Evolutionary conservation across 306 rosid genomes (phyloP).

Genomic region (Carpinus fangiana): DNA sequence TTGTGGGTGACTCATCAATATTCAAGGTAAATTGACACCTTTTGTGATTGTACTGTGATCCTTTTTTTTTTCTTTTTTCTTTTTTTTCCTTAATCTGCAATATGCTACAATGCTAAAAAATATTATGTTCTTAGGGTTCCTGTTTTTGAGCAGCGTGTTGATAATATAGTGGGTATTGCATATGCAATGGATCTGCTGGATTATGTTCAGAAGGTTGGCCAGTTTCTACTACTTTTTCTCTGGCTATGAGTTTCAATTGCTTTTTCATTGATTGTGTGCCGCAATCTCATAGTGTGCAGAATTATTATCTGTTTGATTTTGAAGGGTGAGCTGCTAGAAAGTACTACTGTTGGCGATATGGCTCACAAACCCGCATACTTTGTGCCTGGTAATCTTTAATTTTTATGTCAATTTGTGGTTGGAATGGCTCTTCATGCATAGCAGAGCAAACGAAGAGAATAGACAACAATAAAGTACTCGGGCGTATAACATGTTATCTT

Average conservation of each 20-base stretch:
- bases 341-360: conserved; percentile 83
- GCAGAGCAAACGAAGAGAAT: background rate
- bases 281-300: conserved; percentile 63
- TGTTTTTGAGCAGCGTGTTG: conserved; percentile 98
- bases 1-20: conserved; percentile 98
- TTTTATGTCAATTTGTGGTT: conserved; percentile 25
- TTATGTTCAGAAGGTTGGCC: conserved; percentile 77
- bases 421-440: background rate
- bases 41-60: conserved; percentile 10
- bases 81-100: conserved; percentile 4
- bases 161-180: conserved; percentile 95
- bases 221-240: conserved; percentile 31
- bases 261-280: conserved; percentile 40
- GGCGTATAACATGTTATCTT: background rate
- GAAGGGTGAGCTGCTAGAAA: conserved; percentile 94
- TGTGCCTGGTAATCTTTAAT: conserved; percentile 79
- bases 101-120: background rate
- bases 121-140: conserved; percentile 67
- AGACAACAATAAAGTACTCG: background rate
- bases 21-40: conserved; percentile 67
- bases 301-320: conserved; percentile 65
- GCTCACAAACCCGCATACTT: conserved; percentile 99
- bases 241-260: conserved; percentile 26
- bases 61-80: background rate
- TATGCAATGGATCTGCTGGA: conserved; percentile 98